These are phyloP conservation scores for Atkinsonella texensis DNA, from an alignment of 2,329 filamentous ascomycete genomes.

Conservation along the genomic window DNA sequence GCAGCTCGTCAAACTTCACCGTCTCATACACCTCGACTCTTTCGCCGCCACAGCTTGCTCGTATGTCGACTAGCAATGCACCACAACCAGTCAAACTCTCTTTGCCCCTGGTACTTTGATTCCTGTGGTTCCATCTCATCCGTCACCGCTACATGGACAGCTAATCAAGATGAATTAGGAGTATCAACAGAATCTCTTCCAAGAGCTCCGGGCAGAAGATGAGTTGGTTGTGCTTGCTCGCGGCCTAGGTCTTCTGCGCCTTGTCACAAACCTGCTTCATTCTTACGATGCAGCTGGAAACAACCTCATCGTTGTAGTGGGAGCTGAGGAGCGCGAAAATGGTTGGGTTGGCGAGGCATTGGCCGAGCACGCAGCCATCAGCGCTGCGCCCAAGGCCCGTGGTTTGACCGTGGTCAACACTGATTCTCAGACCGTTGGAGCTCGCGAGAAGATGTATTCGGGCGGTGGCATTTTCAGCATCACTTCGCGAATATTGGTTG, in stretches of 20 bases:
- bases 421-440: conserved; percentile 76
- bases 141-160: background rate
- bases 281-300: conserved; percentile 94
- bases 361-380: conserved; percentile 89
- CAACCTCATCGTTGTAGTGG: conserved; percentile 80
- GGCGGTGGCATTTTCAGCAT: conserved; percentile 89
- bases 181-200: conserved; percentile 94
- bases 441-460: conserved; percentile 83
- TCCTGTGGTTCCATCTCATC: background rate
- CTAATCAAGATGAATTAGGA: conserved; percentile 32
- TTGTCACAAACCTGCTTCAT: conserved; percentile 92
- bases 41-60: conserved; percentile 9
- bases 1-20: background rate
- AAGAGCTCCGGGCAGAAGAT: conserved; percentile 81
- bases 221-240: conserved; percentile 85
- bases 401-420: conserved; percentile 90
- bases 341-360: conserved; percentile 93
- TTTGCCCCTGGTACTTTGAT: conserved; percentile 39
- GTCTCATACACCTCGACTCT: background rate
- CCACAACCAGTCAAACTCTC: conserved; percentile 69
- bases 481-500: conserved; percentile 87
- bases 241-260: conserved; percentile 79
- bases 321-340: conserved; percentile 87
- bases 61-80: conserved; percentile 42
- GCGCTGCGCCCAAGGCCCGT: conserved; percentile 66